Evolutionary conservation across 2,329 filamentous ascomycete species (phyloP).

Genomic region (Trematosphaeria pertusa): DNA sequence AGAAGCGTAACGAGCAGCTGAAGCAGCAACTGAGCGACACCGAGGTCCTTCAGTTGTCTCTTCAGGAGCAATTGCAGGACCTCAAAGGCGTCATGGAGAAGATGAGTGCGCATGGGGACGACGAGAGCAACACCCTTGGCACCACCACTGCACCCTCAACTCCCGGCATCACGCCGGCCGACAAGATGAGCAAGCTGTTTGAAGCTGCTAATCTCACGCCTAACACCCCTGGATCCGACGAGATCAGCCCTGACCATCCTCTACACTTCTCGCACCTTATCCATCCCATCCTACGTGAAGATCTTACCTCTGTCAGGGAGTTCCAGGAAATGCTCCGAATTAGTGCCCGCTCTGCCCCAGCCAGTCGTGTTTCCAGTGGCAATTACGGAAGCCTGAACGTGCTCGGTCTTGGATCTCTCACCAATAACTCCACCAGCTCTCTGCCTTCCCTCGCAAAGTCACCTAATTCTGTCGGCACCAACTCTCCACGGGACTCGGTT

Average conservation of each 20-base stretch:
- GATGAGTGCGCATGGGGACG: slow-evolving; percentile 76
- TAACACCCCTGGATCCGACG: slow-evolving; percentile 56
- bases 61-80: slow-evolving; percentile 91
- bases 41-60: slow-evolving; percentile 82
- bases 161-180: slow-evolving; percentile 67
- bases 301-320: slow-evolving; percentile 82
- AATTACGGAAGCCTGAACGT: slow-evolving; percentile 71
- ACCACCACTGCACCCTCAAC: slow-evolving; percentile 76
- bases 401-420: slow-evolving; percentile 60
- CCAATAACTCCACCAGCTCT: slow-evolving; percentile 59
- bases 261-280: slow-evolving; percentile 83
- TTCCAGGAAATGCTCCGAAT: slow-evolving; percentile 79
- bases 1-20: slow-evolving; percentile 87
- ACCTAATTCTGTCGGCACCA: slow-evolving; percentile 35
- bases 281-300: slow-evolving; percentile 81
- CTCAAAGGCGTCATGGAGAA: slow-evolving; percentile 92
- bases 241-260: slow-evolving; percentile 67
- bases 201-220: slow-evolving; percentile 66
- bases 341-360: slow-evolving; percentile 62
- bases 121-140: slow-evolving; percentile 71
- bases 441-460: slow-evolving; percentile 63
- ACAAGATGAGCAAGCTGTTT: slow-evolving; percentile 65
- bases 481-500: slow-evolving; percentile 44
- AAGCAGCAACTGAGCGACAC: slow-evolving; percentile 85
- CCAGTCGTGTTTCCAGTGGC: slow-evolving; percentile 74